These are phyloP conservation scores for Phaeosphaeria sp. DNA, from an alignment of 2,329 filamentous ascomycete species.

Conservation along the genomic window DNA sequence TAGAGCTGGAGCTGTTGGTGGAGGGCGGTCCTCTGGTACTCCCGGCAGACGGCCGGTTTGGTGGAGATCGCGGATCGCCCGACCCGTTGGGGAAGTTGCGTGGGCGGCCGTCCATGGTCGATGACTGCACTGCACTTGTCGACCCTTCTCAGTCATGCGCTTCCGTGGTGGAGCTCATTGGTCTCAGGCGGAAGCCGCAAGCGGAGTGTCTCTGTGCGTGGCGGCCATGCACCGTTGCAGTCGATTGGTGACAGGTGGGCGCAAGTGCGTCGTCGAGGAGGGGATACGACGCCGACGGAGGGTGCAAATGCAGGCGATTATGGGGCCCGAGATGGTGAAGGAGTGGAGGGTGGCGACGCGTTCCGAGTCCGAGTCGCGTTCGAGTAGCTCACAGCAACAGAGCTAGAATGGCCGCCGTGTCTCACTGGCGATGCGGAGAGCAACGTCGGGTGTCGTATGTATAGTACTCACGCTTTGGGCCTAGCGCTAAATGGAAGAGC, in stretches of 20 bases:
- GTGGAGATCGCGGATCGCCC: constrained; percentile 30
- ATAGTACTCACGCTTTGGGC: constrained; percentile 12
- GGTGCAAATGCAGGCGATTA: constrained; percentile 10
- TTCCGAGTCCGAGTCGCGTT: constrained; percentile 1
- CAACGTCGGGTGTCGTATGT: constrained; percentile 23
- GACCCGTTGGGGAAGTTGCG: constrained; percentile 40
- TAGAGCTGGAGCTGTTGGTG: constrained; percentile 30
- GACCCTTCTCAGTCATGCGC: not conserved
- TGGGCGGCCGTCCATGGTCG: constrained; percentile 44
- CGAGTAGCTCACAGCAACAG: constrained; percentile 6
- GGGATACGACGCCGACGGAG: constrained; percentile 2
- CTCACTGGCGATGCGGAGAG: constrained; percentile 21
- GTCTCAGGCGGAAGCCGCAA: constrained; percentile 20
- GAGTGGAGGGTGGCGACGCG: not conserved
- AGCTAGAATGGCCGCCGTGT: constrained; percentile 13
- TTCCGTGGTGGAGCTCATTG: constrained; percentile 1
- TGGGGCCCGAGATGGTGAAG: not conserved
- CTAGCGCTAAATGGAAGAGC: constrained; percentile 18
- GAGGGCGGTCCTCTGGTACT: constrained; percentile 36
- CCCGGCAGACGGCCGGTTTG: constrained; percentile 32
- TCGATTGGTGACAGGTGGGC: constrained; percentile 2
- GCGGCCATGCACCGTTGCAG: constrained; percentile 30
- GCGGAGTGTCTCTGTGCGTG: constrained; percentile 13
- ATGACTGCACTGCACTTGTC: not conserved
- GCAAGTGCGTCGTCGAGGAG: not conserved